Conservation (phyloP, 169 alveolate genomes). For the Plasmodium reichenowi region DNA sequence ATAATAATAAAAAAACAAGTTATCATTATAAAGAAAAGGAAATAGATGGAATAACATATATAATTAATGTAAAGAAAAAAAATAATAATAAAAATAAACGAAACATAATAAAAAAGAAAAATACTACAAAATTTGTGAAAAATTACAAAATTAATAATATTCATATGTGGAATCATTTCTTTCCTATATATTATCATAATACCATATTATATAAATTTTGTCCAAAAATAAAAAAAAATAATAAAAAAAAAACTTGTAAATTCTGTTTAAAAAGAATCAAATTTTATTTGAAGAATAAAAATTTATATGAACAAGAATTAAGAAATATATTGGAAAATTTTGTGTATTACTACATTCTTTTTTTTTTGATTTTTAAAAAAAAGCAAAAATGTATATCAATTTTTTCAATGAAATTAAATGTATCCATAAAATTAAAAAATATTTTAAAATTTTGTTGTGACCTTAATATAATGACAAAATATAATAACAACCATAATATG, state of each 20-base stretch:
- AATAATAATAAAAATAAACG: no score
- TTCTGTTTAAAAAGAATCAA: not conserved
- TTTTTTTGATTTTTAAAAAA: slow-evolving; percentile 53
- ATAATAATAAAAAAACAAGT: not conserved
- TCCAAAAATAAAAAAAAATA: not conserved
- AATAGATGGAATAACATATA: no score
- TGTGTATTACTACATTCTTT: slow-evolving; percentile 58
- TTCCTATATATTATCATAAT: no score
- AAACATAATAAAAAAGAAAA: no score
- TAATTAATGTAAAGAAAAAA: no score
- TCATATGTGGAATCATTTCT: no score
- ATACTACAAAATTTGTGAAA: no score
- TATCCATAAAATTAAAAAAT: slow-evolving; percentile 34
- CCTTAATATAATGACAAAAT: slow-evolving; percentile 23
- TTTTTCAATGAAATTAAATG: slow-evolving; percentile 40
- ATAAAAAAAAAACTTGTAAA: not conserved
- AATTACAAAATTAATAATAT: no score
- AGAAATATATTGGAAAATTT: slow-evolving; percentile 38
- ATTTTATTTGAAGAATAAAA: not conserved
- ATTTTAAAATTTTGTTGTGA: slow-evolving; percentile 26
- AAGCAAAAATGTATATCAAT: slow-evolving; percentile 24
- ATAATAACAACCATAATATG: not conserved
- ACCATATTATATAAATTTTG: no score
- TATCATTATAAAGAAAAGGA: not conserved
- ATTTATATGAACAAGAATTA: not conserved